Evolutionary conservation across 495 filamentous ascomycete species (phyloP), one percentile per base, ranked within the genome.

Genomic region (Penicillium crystallinum): DNA sequence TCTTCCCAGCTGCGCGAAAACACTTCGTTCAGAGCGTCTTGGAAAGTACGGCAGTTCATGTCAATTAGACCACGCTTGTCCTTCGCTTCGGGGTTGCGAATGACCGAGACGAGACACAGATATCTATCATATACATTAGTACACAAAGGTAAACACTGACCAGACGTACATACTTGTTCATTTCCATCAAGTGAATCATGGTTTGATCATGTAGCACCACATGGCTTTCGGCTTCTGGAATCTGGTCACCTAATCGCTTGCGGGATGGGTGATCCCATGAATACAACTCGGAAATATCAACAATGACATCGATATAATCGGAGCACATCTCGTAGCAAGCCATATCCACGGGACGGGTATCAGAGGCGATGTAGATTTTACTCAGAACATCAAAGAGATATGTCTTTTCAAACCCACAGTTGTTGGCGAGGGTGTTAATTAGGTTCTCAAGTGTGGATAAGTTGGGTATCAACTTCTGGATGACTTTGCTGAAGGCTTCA

Each of bases 291-390:
- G 87, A 91, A 27, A 97, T 82, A 66, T 98, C 93, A 43, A 97
- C 91, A 50, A 98, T 92, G 38, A 96, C 90, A 66, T 98, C 92
- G 50, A 98, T 95, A 63, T 91, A 98, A 64, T 97, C 93, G 22
- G 88, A 93, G 67, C 95, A 97, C 59, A 97, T 93, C 73, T 97
- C 93, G 66, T 98, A 98, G 65, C 86, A 88, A 17, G 85, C 83
- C 77, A 95, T 90, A 58, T 96, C 90, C 30, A 92, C 89, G 5
- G 95, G 93, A 18, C 86, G 86, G 11, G 87, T 90, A 64, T 98
- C 93, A 9, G 90, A 96, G 4, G 95, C 93, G 51, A 98, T 95
- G 68, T 97, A 98, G 51, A 98, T 96, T 73, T 98, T 98, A 70
- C 88, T 95, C 46, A 93, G 76, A 11, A 96, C 89, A 64, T 98